Percentiles rank a stretch among this genome's conserved stretches.
phyloP scores from a whole-genome alignment of 257 asterid species.

The Nicotiana benthamiana region DNA sequence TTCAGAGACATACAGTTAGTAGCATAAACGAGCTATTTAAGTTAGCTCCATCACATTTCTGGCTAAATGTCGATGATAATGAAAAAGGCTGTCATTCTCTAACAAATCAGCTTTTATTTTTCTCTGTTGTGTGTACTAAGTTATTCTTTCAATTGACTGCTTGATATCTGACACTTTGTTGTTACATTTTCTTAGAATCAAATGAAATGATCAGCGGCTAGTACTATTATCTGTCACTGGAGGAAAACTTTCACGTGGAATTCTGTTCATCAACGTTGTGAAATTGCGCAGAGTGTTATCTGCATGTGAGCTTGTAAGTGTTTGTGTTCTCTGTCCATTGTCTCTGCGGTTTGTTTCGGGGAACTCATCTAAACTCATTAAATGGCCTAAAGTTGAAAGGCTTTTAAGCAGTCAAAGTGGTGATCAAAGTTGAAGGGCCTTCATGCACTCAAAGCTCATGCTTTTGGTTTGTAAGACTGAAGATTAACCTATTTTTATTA shows the following conservation, averaged over 20 bases:
- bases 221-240: not conserved
- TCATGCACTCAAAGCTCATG: not conserved
- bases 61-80: not conserved
- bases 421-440: not conserved
- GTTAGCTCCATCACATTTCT: not conserved
- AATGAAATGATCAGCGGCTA: not conserved
- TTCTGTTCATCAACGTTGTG: not conserved
- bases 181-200: constrained; percentile 1
- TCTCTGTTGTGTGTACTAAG: not conserved
- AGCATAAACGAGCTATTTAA: not conserved
- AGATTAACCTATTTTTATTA: not conserved
- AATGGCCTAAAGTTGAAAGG: not conserved
- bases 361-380: not conserved
- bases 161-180: not conserved
- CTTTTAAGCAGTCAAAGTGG: not conserved
- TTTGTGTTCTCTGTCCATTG: not conserved
- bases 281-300: not conserved
- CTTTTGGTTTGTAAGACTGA: not conserved
- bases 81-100: not conserved
- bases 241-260: not conserved
- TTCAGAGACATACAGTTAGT: not conserved
- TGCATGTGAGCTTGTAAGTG: not conserved
- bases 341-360: not conserved
- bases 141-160: not conserved
- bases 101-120: not conserved